A percentile compares a stretch with the other conserved stretches of the same genome.
phyloP scores from a whole-genome alignment of 2,329 filamentous ascomycete genomes.

The Herpotrichia juniperi region DNA sequence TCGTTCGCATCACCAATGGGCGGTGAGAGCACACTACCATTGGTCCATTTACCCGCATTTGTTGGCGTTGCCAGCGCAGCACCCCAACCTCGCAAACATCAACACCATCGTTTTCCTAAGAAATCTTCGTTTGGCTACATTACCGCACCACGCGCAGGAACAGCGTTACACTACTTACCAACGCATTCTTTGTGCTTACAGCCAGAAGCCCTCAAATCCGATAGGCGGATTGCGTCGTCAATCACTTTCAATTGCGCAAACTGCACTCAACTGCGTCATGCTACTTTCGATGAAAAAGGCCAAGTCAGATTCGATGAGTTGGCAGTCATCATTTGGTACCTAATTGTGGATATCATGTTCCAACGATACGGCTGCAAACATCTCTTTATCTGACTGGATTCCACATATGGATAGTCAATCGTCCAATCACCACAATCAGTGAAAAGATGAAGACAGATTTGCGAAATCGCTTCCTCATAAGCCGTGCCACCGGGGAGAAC shows the following conservation, averaged over 20 bases:
- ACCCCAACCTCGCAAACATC: neutral
- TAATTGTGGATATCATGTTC: neutral
- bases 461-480: neutral
- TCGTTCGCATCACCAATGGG: constrained; percentile 40
- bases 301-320: neutral
- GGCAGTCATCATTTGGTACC: neutral
- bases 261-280: neutral
- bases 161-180: constrained; percentile 16
- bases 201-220: neutral
- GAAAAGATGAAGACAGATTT: neutral
- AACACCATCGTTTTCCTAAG: constrained; percentile 16
- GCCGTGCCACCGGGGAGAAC: neutral
- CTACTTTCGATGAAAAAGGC: neutral
- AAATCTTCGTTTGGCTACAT: constrained; percentile 15
- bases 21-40: constrained; percentile 40
- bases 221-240: neutral
- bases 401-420: neutral
- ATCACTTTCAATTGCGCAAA: neutral
- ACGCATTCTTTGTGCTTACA: neutral
- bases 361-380: too few relatives aligned
- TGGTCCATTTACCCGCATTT: constrained; percentile 24
- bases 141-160: constrained; percentile 10
- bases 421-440: neutral
- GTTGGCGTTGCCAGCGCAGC: neutral
- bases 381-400: too few relatives aligned